Percentiles rank a stretch among this genome's conserved stretches.
Conservation (phyloP, 108 stramenopile species). For the Aureococcus anophagefferens region DNA sequence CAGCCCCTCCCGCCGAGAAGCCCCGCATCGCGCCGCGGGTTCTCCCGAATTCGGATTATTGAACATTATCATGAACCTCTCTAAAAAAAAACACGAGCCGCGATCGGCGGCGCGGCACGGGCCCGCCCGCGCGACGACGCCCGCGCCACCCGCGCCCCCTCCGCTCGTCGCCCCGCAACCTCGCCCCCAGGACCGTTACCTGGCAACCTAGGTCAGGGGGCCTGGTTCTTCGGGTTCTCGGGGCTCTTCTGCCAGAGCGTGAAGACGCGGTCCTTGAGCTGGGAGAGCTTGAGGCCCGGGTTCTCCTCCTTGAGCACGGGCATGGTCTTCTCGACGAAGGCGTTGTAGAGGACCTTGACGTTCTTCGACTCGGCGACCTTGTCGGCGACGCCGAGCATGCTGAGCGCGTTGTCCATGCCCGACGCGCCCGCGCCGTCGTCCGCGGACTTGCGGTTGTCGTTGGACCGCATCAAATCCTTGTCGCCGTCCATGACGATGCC, state of each 20-base stretch:
- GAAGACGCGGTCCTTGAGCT: slow-evolving; percentile 84
- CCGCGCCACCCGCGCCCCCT: no score
- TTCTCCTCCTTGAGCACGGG: slow-evolving; percentile 64
- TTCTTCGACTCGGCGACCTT: slow-evolving; percentile 46
- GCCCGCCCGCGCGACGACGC: no score
- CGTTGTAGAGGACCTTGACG: slow-evolving; percentile 71
- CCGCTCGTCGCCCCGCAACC: no score
- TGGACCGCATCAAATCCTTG: slow-evolving; percentile 2
- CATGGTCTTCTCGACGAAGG: slow-evolving; percentile 74
- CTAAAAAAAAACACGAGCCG: no score
- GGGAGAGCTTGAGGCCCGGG: slow-evolving; percentile 78
- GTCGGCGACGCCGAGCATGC: slow-evolving; percentile 23
- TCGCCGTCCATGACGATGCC: neutral
- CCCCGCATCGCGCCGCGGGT: no score
- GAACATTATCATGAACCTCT: no score
- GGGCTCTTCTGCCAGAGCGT: slow-evolving; percentile 76
- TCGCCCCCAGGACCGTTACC: no score
- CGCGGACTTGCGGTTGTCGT: neutral
- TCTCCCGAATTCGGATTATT: no score
- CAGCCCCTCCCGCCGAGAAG: no score
- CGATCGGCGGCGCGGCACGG: no score
- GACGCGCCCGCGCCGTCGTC: slow-evolving; percentile 2
- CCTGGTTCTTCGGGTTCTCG: slow-evolving; percentile 80
- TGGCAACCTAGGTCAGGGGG: neutral
- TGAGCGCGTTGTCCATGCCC: slow-evolving; percentile 45